phyloP scores from a whole-genome alignment of 2,329 filamentous ascomycete species.

The Pseudogymnoascus sp. region DNA sequence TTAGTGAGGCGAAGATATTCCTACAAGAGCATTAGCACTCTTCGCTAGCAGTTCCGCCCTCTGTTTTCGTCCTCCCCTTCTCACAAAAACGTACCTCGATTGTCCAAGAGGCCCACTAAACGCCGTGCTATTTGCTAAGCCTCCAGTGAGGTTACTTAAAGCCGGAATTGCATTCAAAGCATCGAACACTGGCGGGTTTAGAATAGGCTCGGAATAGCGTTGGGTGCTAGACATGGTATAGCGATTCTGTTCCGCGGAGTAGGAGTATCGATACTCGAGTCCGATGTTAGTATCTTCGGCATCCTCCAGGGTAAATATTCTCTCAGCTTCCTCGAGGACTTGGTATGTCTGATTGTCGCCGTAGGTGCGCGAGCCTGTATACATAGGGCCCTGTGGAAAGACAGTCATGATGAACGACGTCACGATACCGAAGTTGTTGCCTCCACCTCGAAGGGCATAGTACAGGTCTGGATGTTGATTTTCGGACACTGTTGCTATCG shows the following conservation, averaged over 20 bases:
- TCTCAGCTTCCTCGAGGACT: constrained; percentile 10
- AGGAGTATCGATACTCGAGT: constrained; percentile 18
- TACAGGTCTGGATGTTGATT: constrained; percentile 28
- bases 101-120: not conserved
- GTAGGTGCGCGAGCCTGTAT: not conserved
- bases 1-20: not conserved
- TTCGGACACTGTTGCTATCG: constrained; percentile 19
- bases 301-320: constrained; percentile 14
- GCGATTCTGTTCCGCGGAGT: constrained; percentile 10
- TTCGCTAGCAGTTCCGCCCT: not conserved
- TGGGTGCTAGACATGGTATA: constrained; percentile 16
- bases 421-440: constrained; percentile 31
- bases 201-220: constrained; percentile 15
- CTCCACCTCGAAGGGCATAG: constrained; percentile 22
- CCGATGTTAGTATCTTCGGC: constrained; percentile 15
- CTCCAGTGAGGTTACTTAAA: not conserved
- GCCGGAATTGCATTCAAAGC: not conserved
- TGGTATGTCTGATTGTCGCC: constrained; percentile 1
- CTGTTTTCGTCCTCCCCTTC: not conserved
- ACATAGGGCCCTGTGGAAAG: constrained; percentile 13
- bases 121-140: not conserved
- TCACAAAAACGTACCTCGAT: not conserved
- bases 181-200: not conserved
- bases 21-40: not conserved
- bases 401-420: constrained; percentile 29